phyloP scores from a whole-genome alignment of 257 asterid species.

The Agastache rugosa region DNA sequence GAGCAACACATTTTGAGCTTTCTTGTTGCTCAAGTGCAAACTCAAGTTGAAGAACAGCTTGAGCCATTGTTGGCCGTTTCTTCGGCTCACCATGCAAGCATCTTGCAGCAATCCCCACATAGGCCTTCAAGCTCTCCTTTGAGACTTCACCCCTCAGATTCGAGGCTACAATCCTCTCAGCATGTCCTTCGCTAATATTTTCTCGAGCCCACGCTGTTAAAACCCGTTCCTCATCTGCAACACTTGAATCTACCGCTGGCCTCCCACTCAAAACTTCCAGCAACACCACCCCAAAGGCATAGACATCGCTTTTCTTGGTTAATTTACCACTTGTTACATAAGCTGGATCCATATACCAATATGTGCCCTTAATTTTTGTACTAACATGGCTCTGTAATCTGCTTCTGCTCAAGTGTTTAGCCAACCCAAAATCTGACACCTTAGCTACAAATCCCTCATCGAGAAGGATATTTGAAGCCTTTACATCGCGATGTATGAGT shows the following conservation, averaged over 20 bases:
- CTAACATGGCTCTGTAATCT: conserved; percentile 13
- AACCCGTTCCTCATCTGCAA: not conserved
- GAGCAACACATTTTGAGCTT: not conserved
- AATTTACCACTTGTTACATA: not conserved
- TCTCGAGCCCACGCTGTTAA: conserved; percentile 19
- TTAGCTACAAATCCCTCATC: conserved; percentile 6
- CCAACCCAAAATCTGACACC: conserved; percentile 30
- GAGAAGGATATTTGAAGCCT: conserved; percentile 20
- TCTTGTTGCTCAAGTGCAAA: conserved; percentile 12
- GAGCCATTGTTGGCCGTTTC: conserved; percentile 31
- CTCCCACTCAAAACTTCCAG: conserved; percentile 28
- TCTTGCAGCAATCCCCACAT: not conserved
- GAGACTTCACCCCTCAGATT: conserved; percentile 30
- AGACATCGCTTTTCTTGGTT: conserved; percentile 9
- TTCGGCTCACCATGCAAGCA: conserved; percentile 17
- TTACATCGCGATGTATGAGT: conserved; percentile 25
- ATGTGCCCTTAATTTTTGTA: conserved; percentile 18
- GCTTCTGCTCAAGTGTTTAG: conserved; percentile 1
- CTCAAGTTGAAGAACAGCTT: conserved; percentile 5
- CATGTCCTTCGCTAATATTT: conserved; percentile 9
- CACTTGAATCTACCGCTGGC: not conserved
- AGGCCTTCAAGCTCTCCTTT: not conserved
- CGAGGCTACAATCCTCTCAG: conserved; percentile 8
- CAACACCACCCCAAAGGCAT: conserved; percentile 21
- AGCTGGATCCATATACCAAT: conserved; percentile 19